A percentile compares a stretch with the other conserved stretches of the same genome.
Conservation (phyloP, 345 rosid species). For the Salix exigua region DNA sequence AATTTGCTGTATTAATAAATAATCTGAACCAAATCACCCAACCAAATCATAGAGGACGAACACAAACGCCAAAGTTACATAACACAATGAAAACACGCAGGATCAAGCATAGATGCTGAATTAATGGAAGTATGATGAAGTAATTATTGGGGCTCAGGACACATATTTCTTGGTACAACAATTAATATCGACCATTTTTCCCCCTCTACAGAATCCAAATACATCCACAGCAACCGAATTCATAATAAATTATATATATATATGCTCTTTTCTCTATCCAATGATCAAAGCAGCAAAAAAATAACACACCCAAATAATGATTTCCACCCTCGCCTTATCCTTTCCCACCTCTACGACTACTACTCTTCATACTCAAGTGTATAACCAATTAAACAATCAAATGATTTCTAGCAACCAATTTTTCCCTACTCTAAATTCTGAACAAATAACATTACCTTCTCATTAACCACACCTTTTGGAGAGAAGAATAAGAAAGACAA, state of each 20-base stretch:
- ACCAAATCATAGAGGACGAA: slow-evolving; percentile 1
- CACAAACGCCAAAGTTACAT: not conserved
- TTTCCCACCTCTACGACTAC: slow-evolving; percentile 7
- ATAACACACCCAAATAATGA: slow-evolving; percentile 26
- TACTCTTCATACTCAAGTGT: slow-evolving; percentile 19
- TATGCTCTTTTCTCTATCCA: slow-evolving; percentile 15
- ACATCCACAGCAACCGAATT: slow-evolving; percentile 14
- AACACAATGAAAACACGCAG: not conserved
- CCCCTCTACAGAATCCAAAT: slow-evolving; percentile 4
- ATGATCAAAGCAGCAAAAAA: slow-evolving; percentile 21
- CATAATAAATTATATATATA: not conserved
- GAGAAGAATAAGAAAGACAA: slow-evolving; percentile 69
- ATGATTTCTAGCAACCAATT: slow-evolving; percentile 18
- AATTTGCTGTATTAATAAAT: not conserved
- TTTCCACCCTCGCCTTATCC: not conserved
- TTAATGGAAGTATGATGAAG: not conserved
- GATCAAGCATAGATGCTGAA: not conserved
- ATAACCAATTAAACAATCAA: slow-evolving; percentile 27
- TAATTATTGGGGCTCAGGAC: slow-evolving; percentile 28
- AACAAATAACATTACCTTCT: slow-evolving; percentile 2
- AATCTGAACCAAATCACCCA: not conserved
- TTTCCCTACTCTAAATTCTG: slow-evolving; percentile 25
- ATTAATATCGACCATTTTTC: slow-evolving; percentile 7
- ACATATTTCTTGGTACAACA: slow-evolving; percentile 7
- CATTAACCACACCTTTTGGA: slow-evolving; percentile 69